These are phyloP conservation scores for Neckera pumila DNA, from an alignment of 225 moss, liverwort and hornwort genomes.

Conservation along the genomic window DNA sequence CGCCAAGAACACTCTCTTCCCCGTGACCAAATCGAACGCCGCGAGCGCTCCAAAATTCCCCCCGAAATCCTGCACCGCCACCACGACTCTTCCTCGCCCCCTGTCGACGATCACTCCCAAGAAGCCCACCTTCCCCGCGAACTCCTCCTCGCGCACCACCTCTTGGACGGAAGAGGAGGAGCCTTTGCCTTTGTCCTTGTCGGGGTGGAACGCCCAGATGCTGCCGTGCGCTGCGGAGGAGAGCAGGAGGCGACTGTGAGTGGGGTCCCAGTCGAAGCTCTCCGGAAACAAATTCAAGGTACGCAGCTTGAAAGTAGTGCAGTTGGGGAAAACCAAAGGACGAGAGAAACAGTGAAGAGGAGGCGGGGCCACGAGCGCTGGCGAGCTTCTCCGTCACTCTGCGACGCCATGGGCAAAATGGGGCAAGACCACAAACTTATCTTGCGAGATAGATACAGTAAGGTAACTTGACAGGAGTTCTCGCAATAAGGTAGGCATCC, in stretches of 20 bases:
- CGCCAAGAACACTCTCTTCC: slow-evolving; percentile 20
- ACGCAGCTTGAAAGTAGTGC: background rate
- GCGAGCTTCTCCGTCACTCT: background rate
- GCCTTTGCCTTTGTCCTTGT: background rate
- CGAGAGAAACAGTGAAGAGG: background rate
- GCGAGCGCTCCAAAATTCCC: slow-evolving; percentile 18
- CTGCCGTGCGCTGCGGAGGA: slow-evolving; percentile 20
- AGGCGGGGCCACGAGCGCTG: background rate
- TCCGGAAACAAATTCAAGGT: slow-evolving; percentile 37
- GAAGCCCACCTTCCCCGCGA: slow-evolving; percentile 19
- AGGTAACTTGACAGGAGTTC: too few species aligned
- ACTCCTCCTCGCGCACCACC: slow-evolving; percentile 33
- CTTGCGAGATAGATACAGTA: background rate
- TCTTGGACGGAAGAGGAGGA: slow-evolving; percentile 10
- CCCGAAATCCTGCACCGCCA: slow-evolving; percentile 4
- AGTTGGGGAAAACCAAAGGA: background rate
- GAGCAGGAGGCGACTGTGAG: slow-evolving; percentile 27
- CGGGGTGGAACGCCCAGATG: slow-evolving; percentile 12
- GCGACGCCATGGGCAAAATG: background rate
- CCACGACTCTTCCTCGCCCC: slow-evolving; percentile 4
- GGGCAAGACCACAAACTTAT: background rate
- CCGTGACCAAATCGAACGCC: slow-evolving; percentile 46
- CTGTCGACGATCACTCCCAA: slow-evolving; percentile 33
- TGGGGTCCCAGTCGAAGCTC: slow-evolving; percentile 57
- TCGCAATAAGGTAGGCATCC: too few species aligned